These are phyloP conservation scores for Pilaira anomala DNA, from an alignment of 192 early-diverging fungal species.

Conservation along the genomic window DNA sequence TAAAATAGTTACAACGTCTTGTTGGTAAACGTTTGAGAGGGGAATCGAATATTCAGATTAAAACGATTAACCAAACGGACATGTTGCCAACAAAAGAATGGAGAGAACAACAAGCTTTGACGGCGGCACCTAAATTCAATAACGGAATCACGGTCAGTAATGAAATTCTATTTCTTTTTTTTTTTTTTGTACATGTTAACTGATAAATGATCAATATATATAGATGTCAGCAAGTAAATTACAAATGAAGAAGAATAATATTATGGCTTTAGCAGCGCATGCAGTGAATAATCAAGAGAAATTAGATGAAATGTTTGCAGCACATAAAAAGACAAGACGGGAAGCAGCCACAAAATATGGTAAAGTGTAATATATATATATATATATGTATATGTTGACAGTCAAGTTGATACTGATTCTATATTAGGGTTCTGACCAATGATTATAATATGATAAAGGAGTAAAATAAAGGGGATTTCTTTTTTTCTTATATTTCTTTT, in stretches of 20 bases:
- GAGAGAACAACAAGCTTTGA: constrained; percentile 18
- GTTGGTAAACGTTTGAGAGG: constrained; percentile 28
- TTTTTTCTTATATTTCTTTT: neutral
- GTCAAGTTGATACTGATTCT: neutral
- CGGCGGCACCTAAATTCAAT: constrained; percentile 19
- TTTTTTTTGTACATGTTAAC: too few relatives aligned
- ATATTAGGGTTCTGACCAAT: constrained; percentile 21
- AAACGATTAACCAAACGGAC: constrained; percentile 29
- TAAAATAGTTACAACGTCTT: constrained; percentile 16
- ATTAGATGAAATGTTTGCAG: constrained; percentile 60
- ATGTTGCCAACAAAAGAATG: constrained; percentile 29
- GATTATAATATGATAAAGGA: neutral
- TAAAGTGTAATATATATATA: constrained; percentile 8
- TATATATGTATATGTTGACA: neutral
- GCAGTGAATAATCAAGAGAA: constrained; percentile 64
- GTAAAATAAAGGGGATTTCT: too few relatives aligned
- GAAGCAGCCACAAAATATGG: constrained; percentile 70
- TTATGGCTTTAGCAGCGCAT: constrained; percentile 73
- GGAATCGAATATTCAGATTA: constrained; percentile 22
- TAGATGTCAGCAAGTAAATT: constrained; percentile 45
- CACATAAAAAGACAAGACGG: constrained; percentile 57
- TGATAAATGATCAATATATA: neutral
- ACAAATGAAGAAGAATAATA: constrained; percentile 75
- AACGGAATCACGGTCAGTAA: neutral
- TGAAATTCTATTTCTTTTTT: too few relatives aligned